Conservation (phyloP, 1,284 basidiomycete genomes). For the Austroboletus sp. region DNA sequence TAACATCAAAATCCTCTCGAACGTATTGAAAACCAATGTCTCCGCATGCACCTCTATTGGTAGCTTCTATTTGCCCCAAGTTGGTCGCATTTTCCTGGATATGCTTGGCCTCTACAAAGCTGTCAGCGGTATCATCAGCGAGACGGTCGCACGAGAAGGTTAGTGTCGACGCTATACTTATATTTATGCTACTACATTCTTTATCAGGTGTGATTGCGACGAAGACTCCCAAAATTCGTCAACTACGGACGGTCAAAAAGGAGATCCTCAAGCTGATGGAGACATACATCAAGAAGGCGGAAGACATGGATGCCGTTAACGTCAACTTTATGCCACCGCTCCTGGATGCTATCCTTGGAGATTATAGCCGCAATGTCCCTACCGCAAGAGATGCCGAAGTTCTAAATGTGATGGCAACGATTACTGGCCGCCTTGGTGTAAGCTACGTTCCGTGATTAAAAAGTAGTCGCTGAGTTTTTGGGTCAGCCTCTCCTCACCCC, state of each 20-base stretch:
- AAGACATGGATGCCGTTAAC: slow-evolving; percentile 91
- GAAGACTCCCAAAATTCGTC: slow-evolving; percentile 94
- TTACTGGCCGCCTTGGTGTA: slow-evolving; percentile 81
- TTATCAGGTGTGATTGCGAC: slow-evolving; percentile 80
- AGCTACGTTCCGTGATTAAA: slow-evolving; percentile 28
- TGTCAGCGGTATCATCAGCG: slow-evolving; percentile 95
- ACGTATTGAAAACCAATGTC: slow-evolving; percentile 98
- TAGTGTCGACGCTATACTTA: slow-evolving; percentile 17
- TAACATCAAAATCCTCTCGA: slow-evolving; percentile 95
- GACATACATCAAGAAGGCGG: slow-evolving; percentile 94
- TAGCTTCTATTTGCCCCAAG: slow-evolving; percentile 93
- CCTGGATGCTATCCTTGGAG: slow-evolving; percentile 92
- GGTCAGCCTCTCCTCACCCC: slow-evolving; percentile 74
- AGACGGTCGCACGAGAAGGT: slow-evolving; percentile 86
- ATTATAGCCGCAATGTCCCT: slow-evolving; percentile 93
- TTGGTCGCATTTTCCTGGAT: slow-evolving; percentile 93
- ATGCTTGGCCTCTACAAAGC: slow-evolving; percentile 98
- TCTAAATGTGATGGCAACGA: slow-evolving; percentile 96
- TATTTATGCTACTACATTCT: slow-evolving; percentile 2
- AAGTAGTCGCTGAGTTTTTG: slow-evolving; percentile 9
- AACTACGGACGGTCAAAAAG: slow-evolving; percentile 95
- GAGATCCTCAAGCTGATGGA: slow-evolving; percentile 97
- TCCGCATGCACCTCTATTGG: slow-evolving; percentile 97
- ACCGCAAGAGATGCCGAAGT: slow-evolving; percentile 95
- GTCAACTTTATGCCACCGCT: slow-evolving; percentile 90